These are phyloP conservation scores for Diversispora eburnea DNA, from an alignment of 192 early-diverging fungal genomes.

Conservation along the genomic window DNA sequence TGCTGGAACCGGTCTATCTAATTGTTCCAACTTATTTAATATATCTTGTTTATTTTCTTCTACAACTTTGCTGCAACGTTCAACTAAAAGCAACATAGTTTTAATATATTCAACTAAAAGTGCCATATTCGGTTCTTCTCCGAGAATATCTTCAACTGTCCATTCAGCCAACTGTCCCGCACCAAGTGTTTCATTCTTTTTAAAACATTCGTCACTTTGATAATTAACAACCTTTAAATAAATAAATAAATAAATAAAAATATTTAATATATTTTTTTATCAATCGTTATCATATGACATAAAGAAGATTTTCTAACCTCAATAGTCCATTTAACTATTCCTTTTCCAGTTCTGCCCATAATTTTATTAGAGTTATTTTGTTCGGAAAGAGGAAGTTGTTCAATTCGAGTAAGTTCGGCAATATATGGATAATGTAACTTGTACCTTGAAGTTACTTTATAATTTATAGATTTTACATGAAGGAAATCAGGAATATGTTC, in stretches of 20 bases:
- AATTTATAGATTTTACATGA: slow-evolving; percentile 31
- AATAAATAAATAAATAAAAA: neutral
- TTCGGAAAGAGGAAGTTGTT: slow-evolving; percentile 28
- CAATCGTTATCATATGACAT: neutral
- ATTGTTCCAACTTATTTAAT: too few relatives aligned
- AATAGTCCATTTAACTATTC: slow-evolving; percentile 35
- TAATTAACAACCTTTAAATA: slow-evolving; percentile 27
- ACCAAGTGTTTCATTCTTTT: slow-evolving; percentile 30
- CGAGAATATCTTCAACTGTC: slow-evolving; percentile 39
- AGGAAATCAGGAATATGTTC: slow-evolving; percentile 41
- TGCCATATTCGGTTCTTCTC: slow-evolving; percentile 6
- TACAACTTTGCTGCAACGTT: slow-evolving; percentile 29
- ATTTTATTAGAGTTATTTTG: slow-evolving; percentile 33
- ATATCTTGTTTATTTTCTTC: neutral
- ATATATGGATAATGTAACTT: slow-evolving; percentile 43
- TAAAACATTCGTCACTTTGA: slow-evolving; percentile 25
- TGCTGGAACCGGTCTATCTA: too few relatives aligned
- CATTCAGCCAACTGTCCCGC: slow-evolving; percentile 35
- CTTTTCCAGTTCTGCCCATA: slow-evolving; percentile 30
- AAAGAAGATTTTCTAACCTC: slow-evolving; percentile 31
- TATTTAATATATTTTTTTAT: neutral
- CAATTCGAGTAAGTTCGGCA: slow-evolving; percentile 38
- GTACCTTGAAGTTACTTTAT: slow-evolving; percentile 33
- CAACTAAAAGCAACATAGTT: slow-evolving; percentile 37
- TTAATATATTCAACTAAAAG: slow-evolving; percentile 33